Evolutionary conservation across 2,329 filamentous ascomycete genomes (phyloP).

Genomic region (Colletotrichum sublineola): DNA sequence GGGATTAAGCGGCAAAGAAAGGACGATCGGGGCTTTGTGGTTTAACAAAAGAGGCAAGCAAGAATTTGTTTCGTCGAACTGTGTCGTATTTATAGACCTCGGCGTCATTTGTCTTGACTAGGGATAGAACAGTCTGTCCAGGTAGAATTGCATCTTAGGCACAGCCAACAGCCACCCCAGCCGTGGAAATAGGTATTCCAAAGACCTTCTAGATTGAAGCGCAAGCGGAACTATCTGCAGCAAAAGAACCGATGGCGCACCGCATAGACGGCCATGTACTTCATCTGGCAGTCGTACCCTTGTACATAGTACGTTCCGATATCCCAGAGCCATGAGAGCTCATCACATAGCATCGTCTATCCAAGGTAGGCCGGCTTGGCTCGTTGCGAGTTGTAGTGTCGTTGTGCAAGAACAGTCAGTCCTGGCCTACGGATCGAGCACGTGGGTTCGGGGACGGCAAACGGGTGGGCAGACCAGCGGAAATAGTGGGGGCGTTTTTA

Average conservation of each 20-base stretch:
- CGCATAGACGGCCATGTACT: neutral
- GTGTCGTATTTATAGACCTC: neutral
- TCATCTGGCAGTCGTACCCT: conserved; percentile 16
- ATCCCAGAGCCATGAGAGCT: neutral
- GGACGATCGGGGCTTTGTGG: too few relatives aligned
- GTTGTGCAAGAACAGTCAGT: conserved; percentile 14
- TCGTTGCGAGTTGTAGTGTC: neutral
- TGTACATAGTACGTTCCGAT: neutral
- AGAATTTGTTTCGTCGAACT: neutral
- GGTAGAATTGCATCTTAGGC: too few relatives aligned
- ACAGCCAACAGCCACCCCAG: conserved; percentile 6
- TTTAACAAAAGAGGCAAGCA: too few relatives aligned
- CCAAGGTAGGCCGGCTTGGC: conserved; percentile 16
- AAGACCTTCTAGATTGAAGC: conserved; percentile 20
- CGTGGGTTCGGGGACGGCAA: conserved; percentile 32
- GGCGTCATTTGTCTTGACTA: neutral
- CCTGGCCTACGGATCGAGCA: conserved; percentile 39
- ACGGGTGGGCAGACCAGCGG: conserved; percentile 24
- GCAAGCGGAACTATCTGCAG: neutral
- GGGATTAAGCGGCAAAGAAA: neutral
- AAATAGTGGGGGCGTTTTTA: conserved; percentile 6
- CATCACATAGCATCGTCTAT: conserved; percentile 28
- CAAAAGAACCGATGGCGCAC: conserved; percentile 20
- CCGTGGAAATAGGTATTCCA: conserved; percentile 1
- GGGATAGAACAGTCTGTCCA: neutral